Evolutionary conservation across 805 yeast species (phyloP).

Genomic region (Wickerhamomyces alni): DNA sequence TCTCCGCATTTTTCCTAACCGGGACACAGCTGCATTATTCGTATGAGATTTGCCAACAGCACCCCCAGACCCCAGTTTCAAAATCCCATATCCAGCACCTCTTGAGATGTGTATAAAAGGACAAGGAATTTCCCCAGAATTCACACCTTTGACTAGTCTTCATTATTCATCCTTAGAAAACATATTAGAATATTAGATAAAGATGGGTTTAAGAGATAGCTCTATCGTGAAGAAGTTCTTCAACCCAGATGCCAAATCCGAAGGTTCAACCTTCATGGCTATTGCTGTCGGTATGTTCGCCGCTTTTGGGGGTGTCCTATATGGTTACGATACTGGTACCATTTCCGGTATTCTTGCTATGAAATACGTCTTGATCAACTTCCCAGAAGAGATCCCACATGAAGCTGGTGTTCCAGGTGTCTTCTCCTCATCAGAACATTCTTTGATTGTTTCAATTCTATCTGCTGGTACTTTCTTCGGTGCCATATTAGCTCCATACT

Average conservation of each 20-base stretch:
- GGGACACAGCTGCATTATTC: too few relatives aligned
- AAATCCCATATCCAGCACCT: too few relatives aligned
- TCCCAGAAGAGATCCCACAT: slow-evolving; percentile 30
- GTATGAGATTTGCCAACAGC: too few relatives aligned
- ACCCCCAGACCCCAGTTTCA: too few relatives aligned
- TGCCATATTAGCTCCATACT: slow-evolving; percentile 54
- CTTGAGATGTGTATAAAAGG: too few relatives aligned
- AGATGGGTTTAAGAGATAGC: slow-evolving; percentile 27
- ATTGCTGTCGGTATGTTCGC: slow-evolving; percentile 53
- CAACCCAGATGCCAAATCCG: slow-evolving; percentile 40
- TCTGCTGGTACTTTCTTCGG: slow-evolving; percentile 71
- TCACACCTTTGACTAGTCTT: too few relatives aligned
- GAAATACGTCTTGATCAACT: slow-evolving; percentile 43
- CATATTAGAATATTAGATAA: not conserved
- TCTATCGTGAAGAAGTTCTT: slow-evolving; percentile 33
- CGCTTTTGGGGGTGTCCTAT: slow-evolving; percentile 62
- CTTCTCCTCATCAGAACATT: slow-evolving; percentile 43
- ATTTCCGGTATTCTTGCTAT: slow-evolving; percentile 63
- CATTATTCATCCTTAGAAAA: too few relatives aligned
- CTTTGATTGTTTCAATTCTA: slow-evolving; percentile 65
- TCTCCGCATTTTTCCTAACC: too few relatives aligned
- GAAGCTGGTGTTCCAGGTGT: slow-evolving; percentile 28
- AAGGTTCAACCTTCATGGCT: slow-evolving; percentile 43
- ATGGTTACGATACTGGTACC: slow-evolving; percentile 66
- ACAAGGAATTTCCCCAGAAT: too few relatives aligned